Percentiles rank a stretch among this genome's conserved stretches.
phyloP scores from a whole-genome alignment of 441 rosid species.

The Raphanus hybrid region DNA sequence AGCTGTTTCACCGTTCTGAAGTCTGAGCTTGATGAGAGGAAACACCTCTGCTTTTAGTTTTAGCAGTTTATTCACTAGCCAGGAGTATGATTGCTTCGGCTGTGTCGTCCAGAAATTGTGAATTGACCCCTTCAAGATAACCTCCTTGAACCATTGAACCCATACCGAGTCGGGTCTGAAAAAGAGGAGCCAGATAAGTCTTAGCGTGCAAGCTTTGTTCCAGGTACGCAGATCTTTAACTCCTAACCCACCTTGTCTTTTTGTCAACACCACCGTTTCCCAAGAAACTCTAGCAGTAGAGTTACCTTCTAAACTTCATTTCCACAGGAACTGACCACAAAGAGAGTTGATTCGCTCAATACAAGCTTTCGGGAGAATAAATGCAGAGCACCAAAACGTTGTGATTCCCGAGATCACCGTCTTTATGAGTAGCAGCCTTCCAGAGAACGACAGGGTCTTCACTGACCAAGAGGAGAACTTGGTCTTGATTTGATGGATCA shows the following conservation, averaged over 20 bases:
- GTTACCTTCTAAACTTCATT: neutral
- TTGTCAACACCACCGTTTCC: neutral
- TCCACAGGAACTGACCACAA: neutral
- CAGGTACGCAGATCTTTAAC: neutral
- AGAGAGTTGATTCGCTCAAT: neutral
- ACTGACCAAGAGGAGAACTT: neutral
- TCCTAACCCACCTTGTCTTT: neutral
- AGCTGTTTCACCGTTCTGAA: neutral
- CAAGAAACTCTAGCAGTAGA: neutral
- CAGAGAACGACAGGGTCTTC: neutral
- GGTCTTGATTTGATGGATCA: neutral
- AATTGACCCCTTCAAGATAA: neutral
- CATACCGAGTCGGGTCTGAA: neutral
- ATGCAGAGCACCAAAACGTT: neutral
- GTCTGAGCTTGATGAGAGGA: neutral
- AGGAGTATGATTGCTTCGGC: neutral
- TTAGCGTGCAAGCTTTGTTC: neutral
- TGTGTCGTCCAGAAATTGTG: neutral
- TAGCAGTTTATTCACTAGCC: neutral
- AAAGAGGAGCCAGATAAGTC: neutral
- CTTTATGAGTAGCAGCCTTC: neutral
- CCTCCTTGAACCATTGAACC: neutral
- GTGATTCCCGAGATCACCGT: neutral
- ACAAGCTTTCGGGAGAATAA: neutral
- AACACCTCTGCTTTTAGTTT: neutral